A percentile compares a stretch with the other conserved stretches of the same genome.
These are phyloP conservation scores for Lichenothelia convexa DNA, from an alignment of 495 filamentous ascomycete genomes.

Conservation along the genomic window DNA sequence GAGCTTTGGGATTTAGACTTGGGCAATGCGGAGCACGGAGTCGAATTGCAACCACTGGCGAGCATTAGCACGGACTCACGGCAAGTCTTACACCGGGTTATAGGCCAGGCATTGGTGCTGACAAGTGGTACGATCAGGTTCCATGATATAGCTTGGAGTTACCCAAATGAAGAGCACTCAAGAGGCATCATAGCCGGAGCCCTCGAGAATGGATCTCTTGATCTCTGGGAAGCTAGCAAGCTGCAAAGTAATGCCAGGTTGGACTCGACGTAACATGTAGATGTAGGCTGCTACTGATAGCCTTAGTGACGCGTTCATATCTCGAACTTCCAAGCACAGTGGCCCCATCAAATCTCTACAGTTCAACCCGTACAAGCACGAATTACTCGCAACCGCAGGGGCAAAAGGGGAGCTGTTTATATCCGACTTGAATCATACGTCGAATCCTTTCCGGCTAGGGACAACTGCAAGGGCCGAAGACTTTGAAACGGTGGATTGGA, in stretches of 20 bases:
- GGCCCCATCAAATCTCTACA: conserved; percentile 90
- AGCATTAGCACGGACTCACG: conserved; percentile 78
- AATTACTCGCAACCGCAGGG: conserved; percentile 81
- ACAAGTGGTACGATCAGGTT: conserved; percentile 38
- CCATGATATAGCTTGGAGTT: conserved; percentile 90
- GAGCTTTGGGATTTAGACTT: conserved; percentile 90
- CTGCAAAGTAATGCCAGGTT: conserved; percentile 45
- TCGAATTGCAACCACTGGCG: conserved; percentile 70
- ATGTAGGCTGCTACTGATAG: no score
- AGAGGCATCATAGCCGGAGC: conserved; percentile 85
- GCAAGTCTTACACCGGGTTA: conserved; percentile 27
- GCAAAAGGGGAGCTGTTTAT: conserved; percentile 94
- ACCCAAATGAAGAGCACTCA: conserved; percentile 53
- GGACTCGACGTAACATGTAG: no score
- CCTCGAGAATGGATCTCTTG: conserved; percentile 88
- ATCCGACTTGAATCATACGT: conserved; percentile 77
- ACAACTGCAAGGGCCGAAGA: conserved; percentile 79
- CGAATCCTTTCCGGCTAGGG: conserved; percentile 74
- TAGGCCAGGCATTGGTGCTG: not conserved
- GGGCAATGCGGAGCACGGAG: conserved; percentile 49
- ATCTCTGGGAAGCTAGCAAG: conserved; percentile 89
- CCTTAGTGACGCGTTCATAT: conserved; percentile 48
- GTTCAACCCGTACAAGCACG: conserved; percentile 88
- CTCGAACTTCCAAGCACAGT: conserved; percentile 77
- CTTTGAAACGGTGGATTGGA: conserved; percentile 92